A percentile compares a stretch with the other conserved stretches of the same genome.
These are phyloP conservation scores for Cryphonectria parasitica DNA, from an alignment of 2,329 filamentous ascomycete genomes.

Conservation along the genomic window DNA sequence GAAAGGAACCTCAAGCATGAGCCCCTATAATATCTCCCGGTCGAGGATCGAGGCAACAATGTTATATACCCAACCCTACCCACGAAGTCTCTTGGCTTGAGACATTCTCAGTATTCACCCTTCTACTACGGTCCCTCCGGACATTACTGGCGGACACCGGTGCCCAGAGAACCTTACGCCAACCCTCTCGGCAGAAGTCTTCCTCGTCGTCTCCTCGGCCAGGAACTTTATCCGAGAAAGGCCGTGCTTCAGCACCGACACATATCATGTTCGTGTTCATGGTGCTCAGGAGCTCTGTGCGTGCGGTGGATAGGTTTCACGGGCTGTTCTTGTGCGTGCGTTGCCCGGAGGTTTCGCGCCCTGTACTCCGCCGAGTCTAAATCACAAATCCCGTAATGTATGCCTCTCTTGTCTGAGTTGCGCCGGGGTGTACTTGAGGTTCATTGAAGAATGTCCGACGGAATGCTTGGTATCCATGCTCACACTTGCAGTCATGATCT, in stretches of 20 bases:
- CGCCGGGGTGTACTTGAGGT: neutral
- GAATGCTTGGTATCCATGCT: neutral
- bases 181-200: neutral
- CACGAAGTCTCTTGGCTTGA: neutral
- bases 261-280: neutral
- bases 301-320: neutral
- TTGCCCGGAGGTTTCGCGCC: neutral
- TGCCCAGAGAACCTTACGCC: constrained; percentile 8
- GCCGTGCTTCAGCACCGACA: neutral
- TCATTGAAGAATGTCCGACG: constrained; percentile 1
- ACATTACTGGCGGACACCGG: constrained; percentile 29
- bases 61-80: constrained; percentile 18
- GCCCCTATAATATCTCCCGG: neutral
- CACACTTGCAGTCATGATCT: neutral
- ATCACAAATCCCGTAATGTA: neutral
- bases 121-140: constrained; percentile 16
- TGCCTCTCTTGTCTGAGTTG: neutral
- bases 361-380: neutral
- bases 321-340: neutral
- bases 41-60: neutral
- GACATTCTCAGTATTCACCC: neutral
- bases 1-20: neutral
- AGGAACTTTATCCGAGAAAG: neutral
- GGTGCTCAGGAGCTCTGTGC: neutral
- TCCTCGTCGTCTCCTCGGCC: neutral